Conservation (phyloP, 148 eudicot genomes). For the Chenopodium album region DNA sequence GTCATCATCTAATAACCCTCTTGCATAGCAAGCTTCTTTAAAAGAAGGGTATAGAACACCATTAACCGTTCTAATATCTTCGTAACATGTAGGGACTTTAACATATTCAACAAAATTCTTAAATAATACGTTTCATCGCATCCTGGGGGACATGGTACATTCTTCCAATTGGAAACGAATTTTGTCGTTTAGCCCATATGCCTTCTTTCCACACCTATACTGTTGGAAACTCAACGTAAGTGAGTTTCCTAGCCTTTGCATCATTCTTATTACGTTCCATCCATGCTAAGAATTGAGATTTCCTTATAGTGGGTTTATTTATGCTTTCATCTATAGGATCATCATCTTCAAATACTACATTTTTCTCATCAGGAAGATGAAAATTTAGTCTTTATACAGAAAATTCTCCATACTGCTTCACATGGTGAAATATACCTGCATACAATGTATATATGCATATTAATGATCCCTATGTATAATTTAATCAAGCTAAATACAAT, state of each 20-base stretch:
- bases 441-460: no score
- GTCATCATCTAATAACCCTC: no score
- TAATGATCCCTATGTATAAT: no score
- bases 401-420: conserved; percentile 26
- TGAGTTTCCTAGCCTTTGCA: neutral
- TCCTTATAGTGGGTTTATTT: neutral
- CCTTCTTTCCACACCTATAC: conserved; percentile 4
- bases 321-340: neutral
- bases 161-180: no score
- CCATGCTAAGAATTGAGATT: conserved; percentile 14
- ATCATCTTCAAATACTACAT: neutral
- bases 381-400: conserved; percentile 13
- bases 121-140: no score
- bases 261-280: conserved; percentile 10
- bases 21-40: no score
- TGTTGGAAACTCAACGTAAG: conserved; percentile 18
- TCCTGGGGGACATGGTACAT: no score
- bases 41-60: no score
- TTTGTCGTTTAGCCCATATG: neutral
- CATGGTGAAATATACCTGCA: conserved; percentile 7
- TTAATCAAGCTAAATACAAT: no score
- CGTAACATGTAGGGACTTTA: no score
- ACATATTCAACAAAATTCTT: no score
- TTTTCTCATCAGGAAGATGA: conserved; percentile 12
- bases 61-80: no score